Conservation (phyloP, 192 early-diverging fungal genomes). For the Diversispora epigaea region DNA sequence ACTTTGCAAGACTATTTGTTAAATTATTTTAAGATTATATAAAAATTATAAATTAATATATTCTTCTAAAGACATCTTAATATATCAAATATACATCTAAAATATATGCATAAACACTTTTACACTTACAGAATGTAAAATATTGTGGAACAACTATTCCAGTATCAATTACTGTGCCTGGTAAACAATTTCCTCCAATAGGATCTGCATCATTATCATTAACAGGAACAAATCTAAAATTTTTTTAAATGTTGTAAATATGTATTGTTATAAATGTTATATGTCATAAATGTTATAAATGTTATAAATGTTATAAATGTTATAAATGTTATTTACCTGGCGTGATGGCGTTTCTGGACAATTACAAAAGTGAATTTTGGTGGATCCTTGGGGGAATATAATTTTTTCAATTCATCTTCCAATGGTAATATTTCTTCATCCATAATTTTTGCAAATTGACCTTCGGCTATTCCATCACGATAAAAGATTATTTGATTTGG, state of each 20-base stretch:
- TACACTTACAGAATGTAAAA: constrained; percentile 71
- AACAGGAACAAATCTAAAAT: neutral
- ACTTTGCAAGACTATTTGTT: constrained; percentile 63
- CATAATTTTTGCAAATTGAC: constrained; percentile 45
- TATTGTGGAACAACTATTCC: constrained; percentile 69
- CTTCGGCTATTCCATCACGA: constrained; percentile 83
- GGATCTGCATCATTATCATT: constrained; percentile 50
- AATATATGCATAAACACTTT: no score
- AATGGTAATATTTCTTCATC: neutral
- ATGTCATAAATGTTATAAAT: neutral
- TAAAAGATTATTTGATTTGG: constrained; percentile 76
- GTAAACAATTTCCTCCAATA: constrained; percentile 74
- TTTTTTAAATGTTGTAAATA: neutral
- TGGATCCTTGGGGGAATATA: neutral
- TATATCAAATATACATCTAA: constrained; percentile 79
- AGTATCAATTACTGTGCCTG: constrained; percentile 75
- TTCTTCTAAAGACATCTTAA: constrained; percentile 51
- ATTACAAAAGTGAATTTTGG: constrained; percentile 9
- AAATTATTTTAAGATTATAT: constrained; percentile 78
- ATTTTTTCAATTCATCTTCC: neutral
- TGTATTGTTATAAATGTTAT: neutral
- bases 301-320: neutral
- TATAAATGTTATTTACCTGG: neutral
- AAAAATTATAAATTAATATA: constrained; percentile 61
- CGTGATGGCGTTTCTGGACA: neutral